A percentile compares a stretch with the other conserved stretches of the same genome.
Evolutionary conservation across 768 basidiomycete species (phyloP).

Genomic region (Phaeotremella fagi): DNA sequence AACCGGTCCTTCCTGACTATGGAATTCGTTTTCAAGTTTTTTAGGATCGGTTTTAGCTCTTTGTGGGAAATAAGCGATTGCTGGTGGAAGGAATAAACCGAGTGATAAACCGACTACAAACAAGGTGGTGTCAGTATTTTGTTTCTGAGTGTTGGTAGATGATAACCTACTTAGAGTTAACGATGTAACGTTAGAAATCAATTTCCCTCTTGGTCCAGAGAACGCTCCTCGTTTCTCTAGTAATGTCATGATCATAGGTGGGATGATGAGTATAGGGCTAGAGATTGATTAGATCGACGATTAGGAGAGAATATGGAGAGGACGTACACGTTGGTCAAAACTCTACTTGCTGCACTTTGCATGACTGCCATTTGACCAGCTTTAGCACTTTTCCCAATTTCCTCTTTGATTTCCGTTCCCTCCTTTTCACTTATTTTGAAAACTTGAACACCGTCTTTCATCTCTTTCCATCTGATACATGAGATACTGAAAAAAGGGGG

Average conservation of each 20-base stretch:
- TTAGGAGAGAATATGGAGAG: neutral
- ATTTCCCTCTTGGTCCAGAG: constrained; percentile 42
- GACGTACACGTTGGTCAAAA: constrained; percentile 50
- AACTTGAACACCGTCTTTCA: constrained; percentile 48
- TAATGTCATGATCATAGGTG: constrained; percentile 49
- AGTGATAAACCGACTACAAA: constrained; percentile 49
- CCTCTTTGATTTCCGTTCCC: constrained; percentile 33
- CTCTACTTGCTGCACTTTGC: constrained; percentile 49
- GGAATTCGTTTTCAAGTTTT: constrained; percentile 47
- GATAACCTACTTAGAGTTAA: constrained; percentile 40
- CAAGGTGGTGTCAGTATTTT: too few species aligned
- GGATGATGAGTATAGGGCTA: constrained; percentile 51
- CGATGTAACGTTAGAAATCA: constrained; percentile 39
- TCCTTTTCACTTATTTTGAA: constrained; percentile 35
- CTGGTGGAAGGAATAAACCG: constrained; percentile 50
- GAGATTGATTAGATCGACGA: neutral
- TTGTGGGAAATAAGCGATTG: constrained; percentile 51
- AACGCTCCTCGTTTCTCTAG: constrained; percentile 47
- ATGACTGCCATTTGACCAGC: constrained; percentile 50
- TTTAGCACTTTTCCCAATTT: constrained; percentile 48
- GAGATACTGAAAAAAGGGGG: constrained; percentile 33
- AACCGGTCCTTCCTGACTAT: constrained; percentile 37
- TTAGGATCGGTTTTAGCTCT: constrained; percentile 44
- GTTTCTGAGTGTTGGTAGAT: neutral
- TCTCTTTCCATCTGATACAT: constrained; percentile 51